phyloP scores from a whole-genome alignment of 2,329 filamentous ascomycete species.

The Lasiodiplodia gonubiensis region DNA sequence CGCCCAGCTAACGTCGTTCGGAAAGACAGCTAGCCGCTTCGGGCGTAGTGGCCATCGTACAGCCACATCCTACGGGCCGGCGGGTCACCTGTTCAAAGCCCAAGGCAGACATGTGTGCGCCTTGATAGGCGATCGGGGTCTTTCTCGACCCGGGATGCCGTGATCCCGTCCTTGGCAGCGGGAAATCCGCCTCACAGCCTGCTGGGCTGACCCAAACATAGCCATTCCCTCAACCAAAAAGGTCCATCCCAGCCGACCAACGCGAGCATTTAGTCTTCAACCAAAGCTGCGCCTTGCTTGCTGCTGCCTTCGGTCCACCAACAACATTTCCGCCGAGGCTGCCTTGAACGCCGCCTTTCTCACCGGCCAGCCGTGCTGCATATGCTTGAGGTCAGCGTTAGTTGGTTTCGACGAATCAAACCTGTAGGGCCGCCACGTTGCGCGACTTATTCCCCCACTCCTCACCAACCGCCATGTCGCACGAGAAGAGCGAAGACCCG shows the following conservation, averaged over 20 bases:
- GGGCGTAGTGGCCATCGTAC: neutral
- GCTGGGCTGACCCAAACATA: slow-evolving; percentile 2
- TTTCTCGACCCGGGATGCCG: neutral
- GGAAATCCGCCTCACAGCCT: neutral
- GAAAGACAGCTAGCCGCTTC: neutral
- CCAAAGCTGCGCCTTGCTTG: slow-evolving; percentile 6
- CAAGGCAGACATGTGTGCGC: slow-evolving; percentile 10
- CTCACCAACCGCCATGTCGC: slow-evolving; percentile 18
- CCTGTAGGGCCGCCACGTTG: neutral
- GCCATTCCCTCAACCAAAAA: neutral
- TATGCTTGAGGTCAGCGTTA: neutral
- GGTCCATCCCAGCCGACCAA: neutral
- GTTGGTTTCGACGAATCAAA: neutral
- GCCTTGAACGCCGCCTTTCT: neutral
- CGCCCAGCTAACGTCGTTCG: neutral
- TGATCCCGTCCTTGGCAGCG: slow-evolving; percentile 1
- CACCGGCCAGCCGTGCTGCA: neutral
- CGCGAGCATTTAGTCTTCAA: neutral
- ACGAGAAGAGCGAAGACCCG: slow-evolving; percentile 24
- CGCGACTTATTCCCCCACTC: neutral
- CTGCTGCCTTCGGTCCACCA: slow-evolving; percentile 2
- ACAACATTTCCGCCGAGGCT: neutral
- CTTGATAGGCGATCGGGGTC: neutral
- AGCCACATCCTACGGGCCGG: neutral
- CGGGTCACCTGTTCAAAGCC: neutral